phyloP scores from a whole-genome alignment of 2,329 filamentous ascomycete species.

The Penicillium sp. region DNA sequence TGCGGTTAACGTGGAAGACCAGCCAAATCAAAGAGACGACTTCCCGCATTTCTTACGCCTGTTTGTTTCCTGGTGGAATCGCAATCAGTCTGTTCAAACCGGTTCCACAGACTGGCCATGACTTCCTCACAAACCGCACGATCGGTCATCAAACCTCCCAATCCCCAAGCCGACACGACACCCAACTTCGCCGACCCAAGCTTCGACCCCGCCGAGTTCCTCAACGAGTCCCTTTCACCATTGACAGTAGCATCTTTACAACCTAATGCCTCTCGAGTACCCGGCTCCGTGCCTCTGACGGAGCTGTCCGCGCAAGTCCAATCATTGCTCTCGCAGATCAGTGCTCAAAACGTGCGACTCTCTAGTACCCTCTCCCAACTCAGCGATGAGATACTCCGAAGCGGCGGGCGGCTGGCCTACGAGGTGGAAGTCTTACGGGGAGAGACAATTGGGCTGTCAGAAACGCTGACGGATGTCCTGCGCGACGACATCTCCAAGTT shows the following conservation, averaged over 20 bases:
- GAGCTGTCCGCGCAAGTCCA: slow-evolving; percentile 82
- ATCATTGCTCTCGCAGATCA: slow-evolving; percentile 82
- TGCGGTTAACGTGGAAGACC: not conserved
- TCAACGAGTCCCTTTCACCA: slow-evolving; percentile 77
- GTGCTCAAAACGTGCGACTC: slow-evolving; percentile 82
- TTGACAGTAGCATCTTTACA: slow-evolving; percentile 58
- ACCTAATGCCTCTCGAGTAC: slow-evolving; percentile 43
- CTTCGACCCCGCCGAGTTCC: slow-evolving; percentile 84
- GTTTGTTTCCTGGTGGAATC: too few relatives aligned
- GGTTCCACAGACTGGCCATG: not conserved
- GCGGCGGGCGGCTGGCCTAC: slow-evolving; percentile 85
- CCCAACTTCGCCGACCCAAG: slow-evolving; percentile 75
- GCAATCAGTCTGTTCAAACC: too few relatives aligned
- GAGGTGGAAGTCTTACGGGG: slow-evolving; percentile 93
- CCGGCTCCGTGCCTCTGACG: slow-evolving; percentile 64
- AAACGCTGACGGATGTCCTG: slow-evolving; percentile 74
- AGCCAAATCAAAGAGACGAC: not conserved
- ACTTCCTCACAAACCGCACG: slow-evolving; percentile 11
- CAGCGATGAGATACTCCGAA: slow-evolving; percentile 92
- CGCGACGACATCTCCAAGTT: slow-evolving; percentile 75
- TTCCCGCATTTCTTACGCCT: not conserved
- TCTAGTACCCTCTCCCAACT: slow-evolving; percentile 82
- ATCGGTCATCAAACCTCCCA: slow-evolving; percentile 29
- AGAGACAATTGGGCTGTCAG: slow-evolving; percentile 79
- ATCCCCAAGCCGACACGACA: slow-evolving; percentile 41